A percentile compares a stretch with the other conserved stretches of the same genome.
These are phyloP conservation scores for Fusarium luffae DNA, from an alignment of 2,329 filamentous ascomycete genomes.

Conservation along the genomic window DNA sequence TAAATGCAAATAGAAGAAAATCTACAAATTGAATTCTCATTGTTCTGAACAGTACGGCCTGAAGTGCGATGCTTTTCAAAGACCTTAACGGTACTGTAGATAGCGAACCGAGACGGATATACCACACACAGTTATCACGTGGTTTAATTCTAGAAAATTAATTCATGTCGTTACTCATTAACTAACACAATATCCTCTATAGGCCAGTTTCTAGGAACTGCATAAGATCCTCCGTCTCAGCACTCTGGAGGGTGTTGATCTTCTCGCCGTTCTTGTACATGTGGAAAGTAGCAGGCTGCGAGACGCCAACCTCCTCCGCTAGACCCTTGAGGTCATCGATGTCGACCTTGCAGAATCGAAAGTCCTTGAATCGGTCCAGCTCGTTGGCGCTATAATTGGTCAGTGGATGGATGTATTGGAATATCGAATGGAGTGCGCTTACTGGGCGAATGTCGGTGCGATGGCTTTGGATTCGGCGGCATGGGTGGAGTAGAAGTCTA, in stretches of 20 bases:
- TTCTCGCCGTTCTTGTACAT: constrained; percentile 29
- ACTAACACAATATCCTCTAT: neutral
- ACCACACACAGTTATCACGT: accelerated
- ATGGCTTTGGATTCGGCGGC: constrained; percentile 25
- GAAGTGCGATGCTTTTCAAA: neutral
- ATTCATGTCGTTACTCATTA: neutral
- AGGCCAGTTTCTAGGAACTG: constrained; percentile 24
- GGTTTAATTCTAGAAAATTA: neutral
- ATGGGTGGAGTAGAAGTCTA: constrained; percentile 32
- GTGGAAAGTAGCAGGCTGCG: constrained; percentile 18
- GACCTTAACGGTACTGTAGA: neutral
- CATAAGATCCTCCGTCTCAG: constrained; percentile 13
- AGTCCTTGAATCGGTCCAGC: constrained; percentile 34
- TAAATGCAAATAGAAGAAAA: neutral
- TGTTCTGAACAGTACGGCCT: accelerated
- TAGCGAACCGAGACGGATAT: neutral
- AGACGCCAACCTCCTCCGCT: constrained; percentile 14
- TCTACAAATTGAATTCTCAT: neutral
- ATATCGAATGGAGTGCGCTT: accelerated
- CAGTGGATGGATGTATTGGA: neutral
- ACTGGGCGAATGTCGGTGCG: constrained; percentile 31
- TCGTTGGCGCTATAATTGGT: constrained; percentile 1
- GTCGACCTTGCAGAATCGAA: constrained; percentile 32
- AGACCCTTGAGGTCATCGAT: constrained; percentile 26
- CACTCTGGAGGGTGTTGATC: constrained; percentile 23